phyloP scores from a whole-genome alignment of 345 rosid species.

The Trapa incisa region DNA sequence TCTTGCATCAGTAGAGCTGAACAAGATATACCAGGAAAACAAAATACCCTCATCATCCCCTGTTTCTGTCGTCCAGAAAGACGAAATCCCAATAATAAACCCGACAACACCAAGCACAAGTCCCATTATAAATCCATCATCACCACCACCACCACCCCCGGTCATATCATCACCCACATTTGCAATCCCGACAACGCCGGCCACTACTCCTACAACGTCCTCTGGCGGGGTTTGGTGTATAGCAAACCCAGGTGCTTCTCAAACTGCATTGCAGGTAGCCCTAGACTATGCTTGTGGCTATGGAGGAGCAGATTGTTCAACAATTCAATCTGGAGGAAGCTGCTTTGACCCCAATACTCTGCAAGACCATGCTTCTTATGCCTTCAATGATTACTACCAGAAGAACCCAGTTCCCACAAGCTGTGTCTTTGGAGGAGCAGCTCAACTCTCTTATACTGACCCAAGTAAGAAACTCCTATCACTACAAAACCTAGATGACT shows the following conservation, averaged over 20 bases:
- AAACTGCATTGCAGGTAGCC: slow-evolving; percentile 84
- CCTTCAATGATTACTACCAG: slow-evolving; percentile 88
- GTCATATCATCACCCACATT: slow-evolving; percentile 23
- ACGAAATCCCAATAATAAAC: slow-evolving; percentile 52
- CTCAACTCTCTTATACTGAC: slow-evolving; percentile 70
- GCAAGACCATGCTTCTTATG: slow-evolving; percentile 81
- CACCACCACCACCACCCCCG: slow-evolving; percentile 25
- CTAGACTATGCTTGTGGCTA: slow-evolving; percentile 93
- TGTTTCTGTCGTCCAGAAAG: slow-evolving; percentile 16
- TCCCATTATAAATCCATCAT: slow-evolving; percentile 23
- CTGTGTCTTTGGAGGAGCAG: slow-evolving; percentile 85
- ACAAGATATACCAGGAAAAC: slow-evolving; percentile 15
- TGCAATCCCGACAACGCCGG: slow-evolving; percentile 13
- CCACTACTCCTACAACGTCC: slow-evolving; percentile 22
- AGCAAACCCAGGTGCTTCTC: slow-evolving; percentile 59
- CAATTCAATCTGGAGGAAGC: slow-evolving; percentile 54
- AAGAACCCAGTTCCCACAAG: slow-evolving; percentile 86
- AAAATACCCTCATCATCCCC: slow-evolving; percentile 16
- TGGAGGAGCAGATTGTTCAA: slow-evolving; percentile 87
- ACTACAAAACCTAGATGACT: neutral
- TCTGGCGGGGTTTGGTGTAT: slow-evolving; percentile 65
- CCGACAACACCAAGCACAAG: slow-evolving; percentile 48
- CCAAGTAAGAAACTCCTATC: slow-evolving; percentile 62
- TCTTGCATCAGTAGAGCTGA: slow-evolving; percentile 1
- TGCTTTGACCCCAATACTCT: slow-evolving; percentile 69